Evolutionary conservation across 176 grass and related monocot species (phyloP).

Genomic region (Dendrocalamus sinicus): DNA sequence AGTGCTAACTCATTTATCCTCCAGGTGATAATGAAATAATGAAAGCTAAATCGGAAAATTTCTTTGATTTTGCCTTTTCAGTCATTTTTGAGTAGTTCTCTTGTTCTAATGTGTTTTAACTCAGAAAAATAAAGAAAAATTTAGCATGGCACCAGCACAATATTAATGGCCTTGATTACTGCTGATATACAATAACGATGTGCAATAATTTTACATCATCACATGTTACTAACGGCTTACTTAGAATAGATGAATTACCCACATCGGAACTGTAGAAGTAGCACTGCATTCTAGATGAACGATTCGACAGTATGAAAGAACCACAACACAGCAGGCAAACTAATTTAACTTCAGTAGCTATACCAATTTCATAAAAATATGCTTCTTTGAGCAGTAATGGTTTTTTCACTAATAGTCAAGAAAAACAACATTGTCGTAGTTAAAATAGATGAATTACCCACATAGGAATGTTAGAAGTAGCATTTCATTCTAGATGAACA

Average conservation of each 20-base stretch:
- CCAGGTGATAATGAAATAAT: slow-evolving; percentile 3
- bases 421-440: neutral
- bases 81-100: neutral
- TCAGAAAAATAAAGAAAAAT: neutral
- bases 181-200: neutral
- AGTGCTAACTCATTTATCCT: neutral
- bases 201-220: neutral
- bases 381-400: neutral
- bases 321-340: neutral
- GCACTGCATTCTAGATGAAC: neutral
- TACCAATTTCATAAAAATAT: neutral
- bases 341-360: neutral
- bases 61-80: neutral
- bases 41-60: neutral
- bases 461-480: neutral
- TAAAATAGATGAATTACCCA: neutral
- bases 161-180: neutral
- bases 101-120: neutral
- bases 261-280: neutral
- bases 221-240: neutral
- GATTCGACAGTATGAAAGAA: neutral
- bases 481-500: neutral
- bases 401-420: neutral
- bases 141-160: neutral
- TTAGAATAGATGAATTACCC: neutral